Base-by-base conservation (phyloP, 352 stramenopile species). In the Stephanocyclus meneghinianus region DNA sequence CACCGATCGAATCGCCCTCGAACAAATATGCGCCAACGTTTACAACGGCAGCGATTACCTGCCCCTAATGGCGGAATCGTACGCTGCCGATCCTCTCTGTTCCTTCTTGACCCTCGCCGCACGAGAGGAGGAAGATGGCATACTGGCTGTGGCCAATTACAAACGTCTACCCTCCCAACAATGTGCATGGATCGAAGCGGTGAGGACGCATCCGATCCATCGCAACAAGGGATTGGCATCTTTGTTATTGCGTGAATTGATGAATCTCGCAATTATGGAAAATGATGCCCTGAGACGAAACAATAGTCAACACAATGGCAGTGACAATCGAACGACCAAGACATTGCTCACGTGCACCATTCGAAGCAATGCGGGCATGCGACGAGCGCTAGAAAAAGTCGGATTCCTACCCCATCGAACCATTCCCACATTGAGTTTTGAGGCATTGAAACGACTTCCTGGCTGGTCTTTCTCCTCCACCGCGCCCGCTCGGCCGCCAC, bases 291-390 rank as follows among this genome's bases (percentile, higher is more conserved):
- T 30, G 21, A 26, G 21, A 26, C 21, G 21, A 26, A 26, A 26
- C 21, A 26, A 26, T 26, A 26, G 0, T 26, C 21, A 26, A 26
- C 21, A 26, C 21, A 26, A 26, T 26, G 21, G 21, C 21, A 26
- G 21, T 26, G 48, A 56, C 4, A 18, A 68, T 40, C 21, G 56
- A 44, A 70, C 62, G 66, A 59, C 60, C 6, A 82, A 67, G 9
- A 76, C 60, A 4, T 61, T 84, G 76, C 30, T 84, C 0, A 84
- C 76, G 40, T 84, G 76, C 56, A 84, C 76, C 15, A 59, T 84
- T 45, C 35, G 76, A 63, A 84, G 76, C 32, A 84, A 84, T 51
- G 73, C 47, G 29, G 65, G 65, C 2, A 84, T 84, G 76, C 37
- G 70, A 48, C 48, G 66, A 21, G 71, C 65, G 32, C 35, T 84